These are phyloP conservation scores for Penicillium sp. DNA, from an alignment of 2,329 filamentous ascomycete species.

Conservation along the genomic window DNA sequence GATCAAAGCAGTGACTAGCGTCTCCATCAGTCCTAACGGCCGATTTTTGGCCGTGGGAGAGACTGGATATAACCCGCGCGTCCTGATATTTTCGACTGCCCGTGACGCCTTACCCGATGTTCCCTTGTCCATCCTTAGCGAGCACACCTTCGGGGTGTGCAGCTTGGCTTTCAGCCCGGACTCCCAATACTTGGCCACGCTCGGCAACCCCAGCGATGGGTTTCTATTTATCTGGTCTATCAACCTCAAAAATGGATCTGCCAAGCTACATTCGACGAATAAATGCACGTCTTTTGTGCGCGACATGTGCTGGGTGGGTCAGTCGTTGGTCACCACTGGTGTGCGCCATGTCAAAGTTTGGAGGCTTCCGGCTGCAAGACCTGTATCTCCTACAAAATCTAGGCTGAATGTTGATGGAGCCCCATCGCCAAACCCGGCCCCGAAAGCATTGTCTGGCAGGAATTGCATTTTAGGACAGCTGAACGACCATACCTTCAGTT, in stretches of 20 bases:
- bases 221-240: constrained; percentile 91
- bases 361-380: constrained; percentile 71
- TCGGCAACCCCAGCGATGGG: constrained; percentile 88
- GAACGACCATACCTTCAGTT: constrained; percentile 81
- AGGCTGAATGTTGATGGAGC: constrained; percentile 49
- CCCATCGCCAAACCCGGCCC: constrained; percentile 46
- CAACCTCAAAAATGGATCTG: constrained; percentile 76
- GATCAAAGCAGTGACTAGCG: constrained; percentile 90
- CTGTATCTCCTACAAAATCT: constrained; percentile 65
- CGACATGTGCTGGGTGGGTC: constrained; percentile 89
- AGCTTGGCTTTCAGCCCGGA: constrained; percentile 88
- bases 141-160: constrained; percentile 87
- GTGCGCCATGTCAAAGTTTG: constrained; percentile 92
- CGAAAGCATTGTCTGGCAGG: constrained; percentile 76
- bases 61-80: constrained; percentile 89
- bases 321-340: constrained; percentile 79
- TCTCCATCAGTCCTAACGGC: constrained; percentile 84
- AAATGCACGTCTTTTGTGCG: constrained; percentile 87
- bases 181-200: constrained; percentile 80
- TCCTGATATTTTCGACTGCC: constrained; percentile 81
- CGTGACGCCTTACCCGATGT: constrained; percentile 76
- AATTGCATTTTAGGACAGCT: constrained; percentile 84
- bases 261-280: constrained; percentile 81
- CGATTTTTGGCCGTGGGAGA: constrained; percentile 90
- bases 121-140: constrained; percentile 80